phyloP scores from a whole-genome alignment of 345 rosid genomes.

The Syzygium jambos region DNA sequence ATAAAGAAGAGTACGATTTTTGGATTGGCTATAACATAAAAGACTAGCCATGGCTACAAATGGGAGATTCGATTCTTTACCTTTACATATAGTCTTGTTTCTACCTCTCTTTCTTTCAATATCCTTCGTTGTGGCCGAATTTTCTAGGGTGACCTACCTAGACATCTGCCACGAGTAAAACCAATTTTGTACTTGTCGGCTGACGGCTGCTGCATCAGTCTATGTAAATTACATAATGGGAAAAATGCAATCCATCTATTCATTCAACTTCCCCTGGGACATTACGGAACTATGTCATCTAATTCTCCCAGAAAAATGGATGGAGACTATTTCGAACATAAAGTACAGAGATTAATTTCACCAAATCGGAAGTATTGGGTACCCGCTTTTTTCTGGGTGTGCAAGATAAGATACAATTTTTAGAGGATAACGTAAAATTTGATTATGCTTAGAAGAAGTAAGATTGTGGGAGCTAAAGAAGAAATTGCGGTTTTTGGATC shows the following conservation, averaged over 20 bases:
- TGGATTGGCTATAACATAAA: too few species aligned
- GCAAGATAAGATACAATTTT: too few species aligned
- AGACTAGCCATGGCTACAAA: neutral
- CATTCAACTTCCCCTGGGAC: neutral
- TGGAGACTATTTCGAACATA: neutral
- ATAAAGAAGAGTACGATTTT: too few species aligned
- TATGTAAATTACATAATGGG: neutral
- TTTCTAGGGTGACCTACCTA: neutral
- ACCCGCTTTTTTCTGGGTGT: neutral
- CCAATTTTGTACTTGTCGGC: neutral
- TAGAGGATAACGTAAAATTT: too few species aligned
- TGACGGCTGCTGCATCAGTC: neutral
- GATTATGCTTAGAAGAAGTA: too few species aligned
- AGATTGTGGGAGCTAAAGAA: neutral
- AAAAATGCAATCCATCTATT: neutral
- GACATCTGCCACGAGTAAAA: neutral
- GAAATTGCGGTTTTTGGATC: too few species aligned
- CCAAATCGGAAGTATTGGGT: neutral
- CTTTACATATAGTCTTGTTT: neutral
- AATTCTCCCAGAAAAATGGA: neutral
- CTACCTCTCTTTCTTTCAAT: neutral
- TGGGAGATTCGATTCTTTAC: neutral
- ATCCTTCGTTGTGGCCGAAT: neutral
- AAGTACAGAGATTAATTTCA: neutral
- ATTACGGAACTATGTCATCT: neutral